phyloP scores from a whole-genome alignment of 2,329 filamentous ascomycete genomes.

The Colletotrichum tropicicola region DNA sequence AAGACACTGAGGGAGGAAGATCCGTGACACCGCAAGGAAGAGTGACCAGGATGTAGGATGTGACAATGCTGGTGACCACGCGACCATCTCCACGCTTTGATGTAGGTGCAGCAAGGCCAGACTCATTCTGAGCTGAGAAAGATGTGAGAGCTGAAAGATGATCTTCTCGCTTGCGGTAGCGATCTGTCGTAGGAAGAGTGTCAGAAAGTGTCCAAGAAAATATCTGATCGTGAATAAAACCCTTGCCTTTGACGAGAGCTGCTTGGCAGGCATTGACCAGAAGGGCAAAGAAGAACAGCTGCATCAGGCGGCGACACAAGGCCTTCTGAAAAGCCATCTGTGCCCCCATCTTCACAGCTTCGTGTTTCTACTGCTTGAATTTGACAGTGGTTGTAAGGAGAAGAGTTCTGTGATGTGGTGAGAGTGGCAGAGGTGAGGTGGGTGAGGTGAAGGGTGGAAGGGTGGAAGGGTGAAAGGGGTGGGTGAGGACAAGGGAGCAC shows the following conservation, averaged over 20 bases:
- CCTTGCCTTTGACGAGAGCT: not conserved
- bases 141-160: not conserved
- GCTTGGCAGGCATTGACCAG: not conserved
- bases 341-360: not conserved
- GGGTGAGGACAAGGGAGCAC: too few species aligned
- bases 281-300: not conserved
- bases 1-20: not conserved
- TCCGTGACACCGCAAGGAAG: not conserved
- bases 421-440: too few species aligned
- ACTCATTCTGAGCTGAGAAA: not conserved
- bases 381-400: too few species aligned
- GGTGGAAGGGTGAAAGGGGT: too few species aligned
- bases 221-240: too few species aligned
- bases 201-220: not conserved
- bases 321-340: not conserved
- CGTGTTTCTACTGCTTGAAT: too few species aligned
- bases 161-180: not conserved
- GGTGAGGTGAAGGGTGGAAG: too few species aligned
- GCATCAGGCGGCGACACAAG: not conserved
- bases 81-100: not conserved
- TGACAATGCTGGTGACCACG: slow-evolving; percentile 3
- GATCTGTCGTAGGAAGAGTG: not conserved
- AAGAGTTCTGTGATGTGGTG: too few species aligned
- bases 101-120: not conserved
- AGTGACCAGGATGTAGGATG: not conserved